phyloP scores from a whole-genome alignment of 2,329 filamentous ascomycete genomes.

The Pseudocercospora vitis region DNA sequence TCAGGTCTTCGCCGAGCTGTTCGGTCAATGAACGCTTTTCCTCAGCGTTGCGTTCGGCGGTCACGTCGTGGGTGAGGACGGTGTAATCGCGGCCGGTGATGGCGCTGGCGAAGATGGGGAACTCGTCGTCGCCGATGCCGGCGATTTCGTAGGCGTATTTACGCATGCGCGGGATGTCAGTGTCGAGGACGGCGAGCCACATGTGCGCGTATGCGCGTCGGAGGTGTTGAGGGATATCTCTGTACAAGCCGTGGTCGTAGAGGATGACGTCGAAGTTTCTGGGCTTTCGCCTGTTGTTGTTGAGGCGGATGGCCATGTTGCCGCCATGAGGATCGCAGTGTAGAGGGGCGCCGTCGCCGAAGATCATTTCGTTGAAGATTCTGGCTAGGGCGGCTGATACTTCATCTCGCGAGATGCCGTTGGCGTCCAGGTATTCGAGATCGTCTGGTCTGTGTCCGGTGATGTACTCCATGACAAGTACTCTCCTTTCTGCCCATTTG shows the following conservation, averaged over 20 bases:
- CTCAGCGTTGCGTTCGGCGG: slow-evolving; percentile 62
- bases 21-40: slow-evolving; percentile 87
- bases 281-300: slow-evolving; percentile 58
- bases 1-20: slow-evolving; percentile 74
- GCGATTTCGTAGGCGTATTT: slow-evolving; percentile 86
- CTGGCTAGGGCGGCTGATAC: slow-evolving; percentile 86
- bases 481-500: slow-evolving; percentile 82
- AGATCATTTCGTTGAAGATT: slow-evolving; percentile 99
- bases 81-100: slow-evolving; percentile 95
- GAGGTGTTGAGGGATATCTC: slow-evolving; percentile 77
- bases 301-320: slow-evolving; percentile 88
- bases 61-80: slow-evolving; percentile 58
- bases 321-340: slow-evolving; percentile 98
- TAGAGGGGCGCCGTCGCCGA: slow-evolving; percentile 80
- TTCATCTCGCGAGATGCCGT: slow-evolving; percentile 89
- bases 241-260: slow-evolving; percentile 95
- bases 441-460: slow-evolving; percentile 86
- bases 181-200: slow-evolving; percentile 93
- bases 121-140: slow-evolving; percentile 83
- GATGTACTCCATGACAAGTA: slow-evolving; percentile 93
- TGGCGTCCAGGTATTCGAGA: slow-evolving; percentile 77
- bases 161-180: slow-evolving; percentile 81
- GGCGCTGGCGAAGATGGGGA: slow-evolving; percentile 90
- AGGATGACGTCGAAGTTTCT: slow-evolving; percentile 90
- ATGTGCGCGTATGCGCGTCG: slow-evolving; percentile 91